These are phyloP conservation scores for Backusella sp. DNA, from an alignment of 192 early-diverging fungal species.

Conservation along the genomic window DNA sequence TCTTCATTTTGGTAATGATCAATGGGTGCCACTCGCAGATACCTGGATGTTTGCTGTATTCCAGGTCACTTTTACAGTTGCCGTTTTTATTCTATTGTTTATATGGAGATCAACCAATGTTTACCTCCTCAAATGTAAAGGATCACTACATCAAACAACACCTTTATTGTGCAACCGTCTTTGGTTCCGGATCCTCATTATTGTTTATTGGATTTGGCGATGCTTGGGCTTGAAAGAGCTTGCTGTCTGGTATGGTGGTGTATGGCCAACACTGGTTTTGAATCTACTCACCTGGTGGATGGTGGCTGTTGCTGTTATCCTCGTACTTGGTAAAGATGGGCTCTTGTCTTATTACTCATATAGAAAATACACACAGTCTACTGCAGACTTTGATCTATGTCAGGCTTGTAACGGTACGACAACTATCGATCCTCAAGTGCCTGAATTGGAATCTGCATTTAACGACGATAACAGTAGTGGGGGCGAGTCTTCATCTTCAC, in stretches of 20 bases:
- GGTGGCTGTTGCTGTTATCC: not conserved
- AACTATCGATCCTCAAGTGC: not conserved
- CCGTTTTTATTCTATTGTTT: constrained; percentile 22
- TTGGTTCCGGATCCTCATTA: constrained; percentile 24
- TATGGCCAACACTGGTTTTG: constrained; percentile 16
- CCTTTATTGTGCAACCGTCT: constrained; percentile 5
- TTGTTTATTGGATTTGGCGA: constrained; percentile 22
- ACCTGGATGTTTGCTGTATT: constrained; percentile 42
- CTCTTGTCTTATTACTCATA: not conserved
- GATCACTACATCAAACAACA: not conserved
- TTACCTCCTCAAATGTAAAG: constrained; percentile 16
- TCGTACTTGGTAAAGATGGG: not conserved
- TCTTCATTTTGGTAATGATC: constrained; percentile 27
- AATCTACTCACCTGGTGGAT: not conserved
- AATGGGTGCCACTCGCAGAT: constrained; percentile 49
- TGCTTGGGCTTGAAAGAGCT: constrained; percentile 1
- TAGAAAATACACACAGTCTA: not conserved
- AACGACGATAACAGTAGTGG: constrained; percentile 4
- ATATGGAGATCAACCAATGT: constrained; percentile 18
- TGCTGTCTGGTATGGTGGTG: constrained; percentile 21
- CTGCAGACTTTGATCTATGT: not conserved
- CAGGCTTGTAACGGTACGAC: not conserved
- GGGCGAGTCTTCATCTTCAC: not conserved
- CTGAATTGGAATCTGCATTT: not conserved
- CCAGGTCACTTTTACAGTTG: constrained; percentile 7